phyloP scores from a whole-genome alignment of 108 stramenopile species.

The Chaetoceros tenuissimus region DNA sequence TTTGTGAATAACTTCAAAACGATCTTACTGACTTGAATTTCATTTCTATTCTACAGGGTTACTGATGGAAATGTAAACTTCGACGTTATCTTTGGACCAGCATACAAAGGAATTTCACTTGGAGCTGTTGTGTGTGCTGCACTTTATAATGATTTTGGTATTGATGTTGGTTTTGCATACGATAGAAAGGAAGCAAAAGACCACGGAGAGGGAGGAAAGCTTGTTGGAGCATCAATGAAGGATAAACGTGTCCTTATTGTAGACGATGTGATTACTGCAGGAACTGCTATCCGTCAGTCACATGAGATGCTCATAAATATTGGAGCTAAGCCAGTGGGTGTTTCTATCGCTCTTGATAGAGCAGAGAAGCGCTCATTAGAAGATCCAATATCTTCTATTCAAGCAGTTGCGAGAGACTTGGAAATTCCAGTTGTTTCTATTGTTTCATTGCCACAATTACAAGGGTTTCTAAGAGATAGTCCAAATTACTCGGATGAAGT shows the following conservation, averaged over 20 bases:
- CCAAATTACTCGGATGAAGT: slow-evolving; percentile 51
- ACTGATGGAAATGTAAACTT: slow-evolving; percentile 64
- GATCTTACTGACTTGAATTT: neutral
- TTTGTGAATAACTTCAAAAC: neutral
- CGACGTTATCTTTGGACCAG: slow-evolving; percentile 97
- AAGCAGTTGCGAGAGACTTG: slow-evolving; percentile 83
- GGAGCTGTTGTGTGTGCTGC: slow-evolving; percentile 89
- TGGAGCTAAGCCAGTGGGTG: slow-evolving; percentile 84
- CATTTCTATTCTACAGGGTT: slow-evolving; percentile 23
- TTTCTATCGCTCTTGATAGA: slow-evolving; percentile 92
- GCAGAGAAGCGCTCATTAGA: slow-evolving; percentile 84
- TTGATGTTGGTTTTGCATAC: slow-evolving; percentile 88
- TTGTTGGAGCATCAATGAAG: slow-evolving; percentile 88
- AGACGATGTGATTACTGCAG: slow-evolving; percentile 99
- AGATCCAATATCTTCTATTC: slow-evolving; percentile 78
- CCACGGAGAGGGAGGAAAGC: slow-evolving; percentile 94
- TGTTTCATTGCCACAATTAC: slow-evolving; percentile 78
- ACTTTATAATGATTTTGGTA: slow-evolving; percentile 74
- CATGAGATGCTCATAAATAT: slow-evolving; percentile 65
- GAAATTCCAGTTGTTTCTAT: slow-evolving; percentile 83
- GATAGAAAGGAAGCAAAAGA: slow-evolving; percentile 99
- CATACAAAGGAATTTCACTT: slow-evolving; percentile 99
- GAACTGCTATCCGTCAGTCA: slow-evolving; percentile 95
- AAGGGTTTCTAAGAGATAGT: slow-evolving; percentile 54
- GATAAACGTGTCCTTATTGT: slow-evolving; percentile 91